Base-by-base conservation (phyloP, 2,329 filamentous ascomycete genomes). In the Epichloe uncinata region DNA sequence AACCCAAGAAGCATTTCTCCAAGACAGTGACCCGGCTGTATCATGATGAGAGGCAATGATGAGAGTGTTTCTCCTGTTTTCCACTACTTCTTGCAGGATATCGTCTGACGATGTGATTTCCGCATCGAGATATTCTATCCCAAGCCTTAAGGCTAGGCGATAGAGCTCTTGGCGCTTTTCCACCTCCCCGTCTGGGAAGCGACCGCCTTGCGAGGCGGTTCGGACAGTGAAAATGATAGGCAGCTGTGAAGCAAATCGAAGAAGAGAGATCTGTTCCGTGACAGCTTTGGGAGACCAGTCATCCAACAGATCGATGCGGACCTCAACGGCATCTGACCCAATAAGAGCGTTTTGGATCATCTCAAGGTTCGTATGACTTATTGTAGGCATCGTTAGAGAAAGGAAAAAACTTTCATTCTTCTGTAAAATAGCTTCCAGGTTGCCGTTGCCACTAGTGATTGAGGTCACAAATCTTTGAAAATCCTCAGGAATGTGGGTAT, bases 21-120 rank as follows among this genome's bases (percentile, higher is more conserved):
- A 98, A 2, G 87, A 91, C 16, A 97, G 72, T 20, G 75, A 73
- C 8, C 84, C 84, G 50, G 77, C 70, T 0, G 89, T 87, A 63
- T 98, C 93, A 64, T 98, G 93, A 64, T 98, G 91, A 0, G 93
- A 98, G 8, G 91, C 89, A 58, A 98, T 95, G 61, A 98, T 86
- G 54, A 82, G 84, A 1, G 87, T 88, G 55, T 78, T 75, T 2
- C 84, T 82, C 63, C 87, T 85, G 5, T 66, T 66, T 49, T 83
- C 78, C 0, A 78, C 74, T 4, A 95, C 74, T 13, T 77, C 71
- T 43, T 83, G 77, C 33, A 96, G 74, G 35, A 94, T 72, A n/a
- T 81, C 71, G 47, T 87, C 81, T 0, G 89, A 84, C 65, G 90
- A 84, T 0, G 87, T 85, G 67, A 97, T 85, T 65, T 98, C 93